A percentile compares a stretch with the other conserved stretches of the same genome.
These are phyloP conservation scores for Volvox africanus DNA, from an alignment of 139 green algal species.

Conservation along the genomic window DNA sequence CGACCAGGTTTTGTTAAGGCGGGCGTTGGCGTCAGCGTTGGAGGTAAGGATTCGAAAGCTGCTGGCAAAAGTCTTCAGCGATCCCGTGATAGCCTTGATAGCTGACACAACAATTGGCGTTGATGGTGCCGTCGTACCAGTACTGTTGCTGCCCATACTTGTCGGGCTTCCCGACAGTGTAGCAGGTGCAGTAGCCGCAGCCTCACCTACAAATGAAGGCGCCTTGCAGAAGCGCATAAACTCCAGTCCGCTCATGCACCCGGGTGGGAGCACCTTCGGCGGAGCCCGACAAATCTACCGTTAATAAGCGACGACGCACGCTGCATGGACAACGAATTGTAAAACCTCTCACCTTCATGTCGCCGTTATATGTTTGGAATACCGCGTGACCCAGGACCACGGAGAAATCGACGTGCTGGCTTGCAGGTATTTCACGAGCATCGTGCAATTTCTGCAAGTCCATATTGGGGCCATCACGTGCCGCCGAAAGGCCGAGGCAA, in stretches of 20 bases:
- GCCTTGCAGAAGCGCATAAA: slow-evolving; percentile 10
- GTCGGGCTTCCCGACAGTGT: background rate
- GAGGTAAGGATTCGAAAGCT: slow-evolving; percentile 29
- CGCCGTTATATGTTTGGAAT: background rate
- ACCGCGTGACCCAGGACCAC: slow-evolving; percentile 8
- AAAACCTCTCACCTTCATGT: background rate
- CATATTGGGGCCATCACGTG: background rate
- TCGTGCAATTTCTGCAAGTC: slow-evolving; percentile 12
- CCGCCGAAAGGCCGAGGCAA: slow-evolving; percentile 1
- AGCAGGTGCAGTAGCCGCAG: background rate
- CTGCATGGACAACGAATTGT: background rate
- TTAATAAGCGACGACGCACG: too few species aligned
- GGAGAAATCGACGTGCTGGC: background rate
- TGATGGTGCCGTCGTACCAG: background rate
- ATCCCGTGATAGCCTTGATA: background rate
- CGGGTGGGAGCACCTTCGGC: background rate
- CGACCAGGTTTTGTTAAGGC: background rate
- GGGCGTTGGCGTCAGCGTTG: background rate
- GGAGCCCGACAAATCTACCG: background rate
- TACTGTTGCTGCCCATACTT: background rate
- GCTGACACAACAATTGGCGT: background rate
- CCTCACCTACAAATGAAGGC: background rate
- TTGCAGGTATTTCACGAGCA: background rate
- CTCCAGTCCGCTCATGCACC: slow-evolving; percentile 15
- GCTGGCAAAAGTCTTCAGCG: background rate